Conservation (phyloP, 140 eudicot species). For the Cichorium intybus region DNA sequence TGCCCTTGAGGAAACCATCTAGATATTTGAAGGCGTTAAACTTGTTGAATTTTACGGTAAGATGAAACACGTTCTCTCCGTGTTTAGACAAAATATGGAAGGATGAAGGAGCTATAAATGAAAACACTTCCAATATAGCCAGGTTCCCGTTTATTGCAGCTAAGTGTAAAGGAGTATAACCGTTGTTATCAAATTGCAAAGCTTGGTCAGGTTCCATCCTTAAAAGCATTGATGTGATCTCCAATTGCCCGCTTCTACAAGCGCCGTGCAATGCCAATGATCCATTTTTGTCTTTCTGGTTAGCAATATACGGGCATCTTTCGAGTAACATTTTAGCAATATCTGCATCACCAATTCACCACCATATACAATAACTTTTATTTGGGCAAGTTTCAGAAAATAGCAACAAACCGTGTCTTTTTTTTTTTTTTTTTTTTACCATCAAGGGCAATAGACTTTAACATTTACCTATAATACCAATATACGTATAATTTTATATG, state of each 20-base stretch:
- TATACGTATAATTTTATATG: too few species aligned
- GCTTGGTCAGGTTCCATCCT: constrained; percentile 28
- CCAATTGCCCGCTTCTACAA: constrained; percentile 24
- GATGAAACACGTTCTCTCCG: constrained; percentile 34
- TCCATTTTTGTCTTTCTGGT: constrained; percentile 24
- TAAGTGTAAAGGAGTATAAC: constrained; percentile 35
- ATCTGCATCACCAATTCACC: constrained; percentile 13
- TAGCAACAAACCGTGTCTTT: neutral
- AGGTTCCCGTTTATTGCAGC: constrained; percentile 30
- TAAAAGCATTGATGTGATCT: constrained; percentile 23
- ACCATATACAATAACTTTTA: neutral
- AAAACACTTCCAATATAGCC: constrained; percentile 23
- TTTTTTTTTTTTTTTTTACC: too few species aligned
- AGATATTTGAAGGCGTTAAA: constrained; percentile 22
- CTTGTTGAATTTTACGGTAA: constrained; percentile 17
- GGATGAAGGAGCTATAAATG: constrained; percentile 21
- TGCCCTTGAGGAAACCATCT: constrained; percentile 13
- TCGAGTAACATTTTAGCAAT: constrained; percentile 30
- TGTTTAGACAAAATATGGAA: constrained; percentile 14
- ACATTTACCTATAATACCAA: neutral
- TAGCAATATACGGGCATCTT: constrained; percentile 22
- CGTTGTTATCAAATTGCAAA: constrained; percentile 20
- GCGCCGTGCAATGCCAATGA: constrained; percentile 34
- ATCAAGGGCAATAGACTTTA: too few species aligned
- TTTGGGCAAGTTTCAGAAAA: too few species aligned